Base-by-base conservation (phyloP, 768 basidiomycete genomes). In the Cystobasidiopsis lactophilus region DNA sequence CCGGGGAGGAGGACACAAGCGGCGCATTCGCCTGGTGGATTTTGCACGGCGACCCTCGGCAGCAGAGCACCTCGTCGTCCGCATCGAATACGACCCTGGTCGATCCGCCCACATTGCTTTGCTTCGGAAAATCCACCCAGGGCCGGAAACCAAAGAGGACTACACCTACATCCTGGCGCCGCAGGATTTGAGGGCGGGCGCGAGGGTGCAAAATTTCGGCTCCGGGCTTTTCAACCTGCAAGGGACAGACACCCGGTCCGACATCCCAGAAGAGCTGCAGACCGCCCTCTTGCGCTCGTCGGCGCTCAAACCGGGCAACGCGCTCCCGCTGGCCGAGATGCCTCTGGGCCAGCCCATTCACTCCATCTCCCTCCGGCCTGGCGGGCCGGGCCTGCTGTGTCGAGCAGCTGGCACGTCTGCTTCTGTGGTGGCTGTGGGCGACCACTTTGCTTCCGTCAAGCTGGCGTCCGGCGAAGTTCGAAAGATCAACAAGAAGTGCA, bases 21-120 rank as follows among this genome's bases (percentile, higher is more conserved):
- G 79, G 54, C 77, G 93, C 31, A 77, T 91, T 55, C 78, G 93
- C 29, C 72, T 77, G 37, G 68, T 98, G 51, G 93, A 98, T 67
- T 96, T 91, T 62, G 68, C 71, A 66, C 75, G 93, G 51, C 21
- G 9, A 11, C 13, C 14, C 9, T 68, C 69, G n/a, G 77, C 79
- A 54, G 71, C 76, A 1, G 69, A 79, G 33, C 82, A 84, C 62
- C 83, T 89, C 59, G 86, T 96, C 41, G 74, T 89, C 3, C 75
- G 93, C 44, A 84, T 98, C 59, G 93, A 96, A 69, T 98, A 91
- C 63, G 93, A 96, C 70, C 93, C 93, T 0, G 82, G 82, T 3
- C 74, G 93, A 40, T 82, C 79, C 33, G 85, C 84, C 5, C 93
- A 98, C 66, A 91, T 98, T 63, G 91, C 93, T 2, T 74, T 98